Evolutionary conservation across 306 rosid genomes (phyloP), one percentile per base, ranked within the genome.

Genomic region (Cucurbita maxima): DNA sequence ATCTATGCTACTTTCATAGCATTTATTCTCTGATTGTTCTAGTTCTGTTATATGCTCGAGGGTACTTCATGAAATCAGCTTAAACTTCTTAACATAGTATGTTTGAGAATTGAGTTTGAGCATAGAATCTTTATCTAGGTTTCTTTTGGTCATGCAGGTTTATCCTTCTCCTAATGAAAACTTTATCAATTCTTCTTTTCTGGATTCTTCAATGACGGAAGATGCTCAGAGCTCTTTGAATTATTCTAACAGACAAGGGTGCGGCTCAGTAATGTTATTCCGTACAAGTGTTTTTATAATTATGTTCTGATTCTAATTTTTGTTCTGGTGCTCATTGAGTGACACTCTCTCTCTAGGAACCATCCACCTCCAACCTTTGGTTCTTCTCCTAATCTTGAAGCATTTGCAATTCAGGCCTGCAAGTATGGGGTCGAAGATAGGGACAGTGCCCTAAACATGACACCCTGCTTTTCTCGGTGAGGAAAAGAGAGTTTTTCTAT

Each of bases 301-400:
- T 70, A 62, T 58, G 15, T 51, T 51, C 22, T 70, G 74, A 44
- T 63, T 48, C 43, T 53, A 40, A 4, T 62, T 74, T 36, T 61
- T 10, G 22, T 59, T 59, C 52, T 56, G 11, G 55, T 66, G 34
- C 57, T 30, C 16, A 25, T 8, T 56, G 64, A 38, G 48, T 53
- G 36, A 76, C 43, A 63, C 72, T 79, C 20, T 52, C 50, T 86
- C 74, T 83, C 53, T 77, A 95, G 97, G 87, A 82, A 78, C 75
- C 96, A 91, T 85, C 86, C 96, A 10, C 99, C 99, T 2, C 99
- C 97, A 44, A 89, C 99, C 67, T 95, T 95, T 86, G 99, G 99
- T 81, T 89, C 96, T 73, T 86, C 96, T 47, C 87, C 97, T 53
- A 89, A 86, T 82, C 92, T 87, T 53, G 99, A 89, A 74, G 85